These are phyloP conservation scores for Polyporus tsugae DNA, from an alignment of 1,284 basidiomycete genomes.

Conservation along the genomic window DNA sequence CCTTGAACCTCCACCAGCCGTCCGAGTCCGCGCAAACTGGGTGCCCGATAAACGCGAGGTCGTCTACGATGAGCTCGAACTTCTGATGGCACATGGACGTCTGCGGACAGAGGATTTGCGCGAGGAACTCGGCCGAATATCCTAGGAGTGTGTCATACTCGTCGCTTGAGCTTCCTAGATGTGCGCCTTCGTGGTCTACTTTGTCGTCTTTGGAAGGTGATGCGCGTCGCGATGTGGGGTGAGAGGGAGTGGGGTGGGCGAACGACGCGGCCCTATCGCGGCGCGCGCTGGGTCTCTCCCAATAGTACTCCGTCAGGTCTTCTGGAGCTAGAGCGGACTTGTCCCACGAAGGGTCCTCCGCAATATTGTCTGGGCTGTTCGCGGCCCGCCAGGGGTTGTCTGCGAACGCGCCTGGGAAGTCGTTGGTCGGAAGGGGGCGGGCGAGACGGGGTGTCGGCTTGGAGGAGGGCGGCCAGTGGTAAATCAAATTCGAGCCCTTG, in stretches of 20 bases:
- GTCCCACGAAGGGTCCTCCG: slow-evolving; percentile 27
- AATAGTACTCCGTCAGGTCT: slow-evolving; percentile 39
- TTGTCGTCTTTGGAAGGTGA: slow-evolving; percentile 41
- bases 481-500: slow-evolving; percentile 76
- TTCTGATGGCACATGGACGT: slow-evolving; percentile 90
- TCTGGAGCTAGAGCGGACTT: slow-evolving; percentile 20
- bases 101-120: slow-evolving; percentile 83
- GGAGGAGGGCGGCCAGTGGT: slow-evolving; percentile 78
- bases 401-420: slow-evolving; percentile 55
- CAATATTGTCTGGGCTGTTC: slow-evolving; percentile 45
- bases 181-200: slow-evolving; percentile 23
- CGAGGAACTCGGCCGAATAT: slow-evolving; percentile 85
- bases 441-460: slow-evolving; percentile 63
- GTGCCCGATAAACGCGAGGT: slow-evolving; percentile 95
- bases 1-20: slow-evolving; percentile 75
- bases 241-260: slow-evolving; percentile 37
- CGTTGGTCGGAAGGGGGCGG: slow-evolving; percentile 61
- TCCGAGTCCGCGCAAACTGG: slow-evolving; percentile 87
- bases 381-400: slow-evolving; percentile 79
- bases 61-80: slow-evolving; percentile 93
- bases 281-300: slow-evolving; percentile 42
- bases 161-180: slow-evolving; percentile 34
- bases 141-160: slow-evolving; percentile 80
- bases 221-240: slow-evolving; percentile 41
- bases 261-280: slow-evolving; percentile 42